Conservation (phyloP, 192 early-diverging fungal species). For the Umbelopsis sp. region DNA sequence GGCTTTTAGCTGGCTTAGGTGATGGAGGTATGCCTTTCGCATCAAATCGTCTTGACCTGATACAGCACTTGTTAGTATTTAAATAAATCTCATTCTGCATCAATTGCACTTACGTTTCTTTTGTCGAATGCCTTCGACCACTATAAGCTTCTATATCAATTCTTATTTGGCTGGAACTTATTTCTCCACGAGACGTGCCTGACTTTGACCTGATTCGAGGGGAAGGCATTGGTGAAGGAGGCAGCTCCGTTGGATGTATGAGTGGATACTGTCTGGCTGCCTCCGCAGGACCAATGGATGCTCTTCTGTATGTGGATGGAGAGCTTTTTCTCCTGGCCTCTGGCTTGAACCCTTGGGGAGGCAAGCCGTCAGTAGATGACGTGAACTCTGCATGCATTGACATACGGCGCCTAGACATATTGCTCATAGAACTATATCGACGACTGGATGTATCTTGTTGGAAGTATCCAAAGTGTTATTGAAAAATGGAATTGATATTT, state of each 20-base stretch:
- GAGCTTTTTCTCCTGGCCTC: conserved; percentile 7
- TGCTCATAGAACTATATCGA: conserved; percentile 10
- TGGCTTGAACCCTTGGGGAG: neutral
- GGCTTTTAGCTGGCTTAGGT: conserved; percentile 6
- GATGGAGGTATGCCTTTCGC: conserved; percentile 9
- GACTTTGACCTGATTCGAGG: conserved; percentile 14
- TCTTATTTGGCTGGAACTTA: neutral
- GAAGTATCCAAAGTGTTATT: neutral
- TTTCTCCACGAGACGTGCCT: conserved; percentile 3
- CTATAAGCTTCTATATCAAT: neutral
- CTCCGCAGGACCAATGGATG: neutral
- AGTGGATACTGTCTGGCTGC: neutral
- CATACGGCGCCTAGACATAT: neutral
- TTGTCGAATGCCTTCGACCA: neutral
- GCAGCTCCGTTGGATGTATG: conserved; percentile 3
- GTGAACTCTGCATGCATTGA: conserved; percentile 21
- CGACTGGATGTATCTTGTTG: neutral
- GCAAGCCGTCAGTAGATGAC: neutral
- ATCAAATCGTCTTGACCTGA: neutral
- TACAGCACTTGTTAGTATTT: neutral
- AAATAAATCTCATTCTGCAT: too few species aligned
- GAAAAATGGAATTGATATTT: neutral
- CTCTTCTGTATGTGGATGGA: neutral
- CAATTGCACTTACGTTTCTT: neutral
- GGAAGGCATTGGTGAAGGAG: conserved; percentile 7